phyloP scores from a whole-genome alignment of 2,329 filamentous ascomycete species.

The Mollisiaceae sp. region DNA sequence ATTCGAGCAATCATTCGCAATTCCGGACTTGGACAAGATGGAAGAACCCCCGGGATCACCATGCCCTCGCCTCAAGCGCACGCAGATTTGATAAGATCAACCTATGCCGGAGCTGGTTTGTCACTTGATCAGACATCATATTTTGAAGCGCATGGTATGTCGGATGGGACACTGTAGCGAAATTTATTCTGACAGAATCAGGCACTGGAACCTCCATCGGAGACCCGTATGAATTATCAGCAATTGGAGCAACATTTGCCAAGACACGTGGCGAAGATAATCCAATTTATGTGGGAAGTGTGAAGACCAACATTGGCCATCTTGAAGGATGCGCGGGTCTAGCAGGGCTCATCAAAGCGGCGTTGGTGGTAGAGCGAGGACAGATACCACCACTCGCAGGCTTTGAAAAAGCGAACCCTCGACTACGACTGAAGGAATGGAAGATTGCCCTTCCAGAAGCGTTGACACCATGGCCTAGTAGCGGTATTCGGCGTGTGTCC shows the following conservation, averaged over 20 bases:
- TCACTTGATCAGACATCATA: conserved; percentile 4
- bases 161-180: neutral
- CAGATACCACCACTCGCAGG: conserved; percentile 39
- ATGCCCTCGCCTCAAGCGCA: conserved; percentile 55
- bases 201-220: conserved; percentile 1
- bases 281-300: conserved; percentile 30
- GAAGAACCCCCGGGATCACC: conserved; percentile 59
- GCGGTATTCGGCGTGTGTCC: conserved; percentile 52
- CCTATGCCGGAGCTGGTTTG: conserved; percentile 18
- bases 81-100: conserved; percentile 13
- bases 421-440: conserved; percentile 42
- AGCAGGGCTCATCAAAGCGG: conserved; percentile 26
- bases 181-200: neutral
- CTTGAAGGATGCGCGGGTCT: conserved; percentile 27
- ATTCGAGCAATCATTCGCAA: conserved; percentile 60
- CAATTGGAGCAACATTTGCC: conserved; percentile 4
- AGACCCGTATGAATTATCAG: conserved; percentile 1
- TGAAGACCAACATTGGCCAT: conserved; percentile 45
- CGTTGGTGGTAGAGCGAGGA: conserved; percentile 36
- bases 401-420: conserved; percentile 15
- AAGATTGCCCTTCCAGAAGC: conserved; percentile 38
- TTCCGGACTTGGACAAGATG: conserved; percentile 58
- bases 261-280: neutral
- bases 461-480: conserved; percentile 21
- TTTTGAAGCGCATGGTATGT: conserved; percentile 26